Evolutionary conservation across 164 flowering plant genomes (phyloP), one percentile per base, ranked within the genome.

Genomic region (Umbilicus rupestris): DNA sequence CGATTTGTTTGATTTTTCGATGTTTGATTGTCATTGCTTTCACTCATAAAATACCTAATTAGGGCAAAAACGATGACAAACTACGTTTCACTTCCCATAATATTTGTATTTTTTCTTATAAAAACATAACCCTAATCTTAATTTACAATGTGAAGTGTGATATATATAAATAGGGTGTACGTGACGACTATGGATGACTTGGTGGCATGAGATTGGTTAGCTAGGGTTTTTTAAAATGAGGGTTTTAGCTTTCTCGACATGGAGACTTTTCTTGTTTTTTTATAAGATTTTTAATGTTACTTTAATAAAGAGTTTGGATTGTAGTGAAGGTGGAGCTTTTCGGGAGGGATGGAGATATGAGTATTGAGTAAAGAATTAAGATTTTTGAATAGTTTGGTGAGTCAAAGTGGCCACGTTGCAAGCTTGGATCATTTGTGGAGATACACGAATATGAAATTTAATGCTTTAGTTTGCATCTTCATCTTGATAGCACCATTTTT

Each of bases 21-120:
- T 50, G 67, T 46, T 64, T 30, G 30, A 20, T 26, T 46, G 50
- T 64, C 66, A 62, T 73, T 76, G 71, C 74, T 73, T 76, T 71
- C 79, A 70, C 74, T 73, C 73, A 39, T 65, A 33, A 70, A 76
- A 66, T 37, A 64, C 76, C 64, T 37, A 55, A 55, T 55, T 55
- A 5, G 33, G 60, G 33, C 28, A 26, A 55, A 55, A 55, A 28
- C 60, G 33, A 68, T 31, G 11, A 8, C 19, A 24, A 50, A n/a
- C 19, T 33, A 35, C 19, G 16, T 9, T 35, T 26, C 30, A 5
- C 12, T 46, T 29, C 4, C 5, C 24, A 3, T 4, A 3, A 0
- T 17, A 30, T 30, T 14, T 9, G 68, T 31, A 9, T 35, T 39
- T 29, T 30, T 24, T 41, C 19, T 46, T 19, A 49, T n/a, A 49